Conservation (phyloP, 2,329 filamentous ascomycete species). For the Aspergillus ochraceus region DNA sequence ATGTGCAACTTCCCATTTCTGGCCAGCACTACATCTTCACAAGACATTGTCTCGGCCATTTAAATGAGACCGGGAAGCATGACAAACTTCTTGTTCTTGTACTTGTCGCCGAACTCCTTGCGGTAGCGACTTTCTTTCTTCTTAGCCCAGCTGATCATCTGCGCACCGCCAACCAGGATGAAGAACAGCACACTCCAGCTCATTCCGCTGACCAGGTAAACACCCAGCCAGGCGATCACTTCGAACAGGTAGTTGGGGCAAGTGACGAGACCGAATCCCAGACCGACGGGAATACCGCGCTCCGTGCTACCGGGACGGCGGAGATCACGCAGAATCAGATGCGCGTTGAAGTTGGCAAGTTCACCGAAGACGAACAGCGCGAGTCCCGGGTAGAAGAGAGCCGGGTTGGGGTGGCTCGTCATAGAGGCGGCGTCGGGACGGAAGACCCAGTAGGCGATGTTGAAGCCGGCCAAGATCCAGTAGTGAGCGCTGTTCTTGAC, state of each 20-base stretch:
- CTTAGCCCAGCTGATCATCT: constrained; percentile 85
- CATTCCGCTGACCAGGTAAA: constrained; percentile 72
- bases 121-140: constrained; percentile 92
- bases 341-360: constrained; percentile 75
- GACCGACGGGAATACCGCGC: constrained; percentile 80
- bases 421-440: constrained; percentile 70
- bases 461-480: constrained; percentile 79
- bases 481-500: constrained; percentile 96
- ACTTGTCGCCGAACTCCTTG: constrained; percentile 86
- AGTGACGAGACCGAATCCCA: constrained; percentile 83
- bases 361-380: constrained; percentile 76
- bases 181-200: constrained; percentile 79
- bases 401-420: constrained; percentile 46
- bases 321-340: constrained; percentile 74
- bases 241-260: constrained; percentile 99
- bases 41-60: constrained; percentile 12
- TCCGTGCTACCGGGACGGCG: constrained; percentile 78
- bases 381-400: constrained; percentile 66
- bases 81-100: constrained; percentile 88
- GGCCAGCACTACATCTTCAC: constrained; percentile 4
- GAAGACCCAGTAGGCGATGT: constrained; percentile 85
- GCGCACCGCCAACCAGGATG: constrained; percentile 66
- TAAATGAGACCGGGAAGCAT: constrained; percentile 78
- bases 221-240: constrained; percentile 78
- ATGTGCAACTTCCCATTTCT: background rate